These are phyloP conservation scores for Ogataea thermomethanolica DNA, from an alignment of 805 yeast genomes.

Conservation along the genomic window DNA sequence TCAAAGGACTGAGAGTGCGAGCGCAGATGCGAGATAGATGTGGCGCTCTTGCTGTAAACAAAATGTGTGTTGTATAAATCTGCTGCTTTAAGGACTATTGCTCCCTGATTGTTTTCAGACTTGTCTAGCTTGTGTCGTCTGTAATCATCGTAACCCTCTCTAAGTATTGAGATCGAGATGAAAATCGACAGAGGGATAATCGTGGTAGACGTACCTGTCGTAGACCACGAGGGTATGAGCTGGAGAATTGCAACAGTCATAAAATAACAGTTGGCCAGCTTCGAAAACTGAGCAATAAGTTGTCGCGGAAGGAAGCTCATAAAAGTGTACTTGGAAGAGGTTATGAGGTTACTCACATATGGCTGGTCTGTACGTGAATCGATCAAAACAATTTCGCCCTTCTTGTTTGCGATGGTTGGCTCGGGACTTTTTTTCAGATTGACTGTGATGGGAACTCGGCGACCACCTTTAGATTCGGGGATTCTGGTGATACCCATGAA, in stretches of 20 bases:
- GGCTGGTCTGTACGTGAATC: constrained; percentile 70
- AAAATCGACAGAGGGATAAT: constrained; percentile 84
- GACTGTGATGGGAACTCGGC: constrained; percentile 66
- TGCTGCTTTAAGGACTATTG: constrained; percentile 37
- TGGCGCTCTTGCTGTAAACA: constrained; percentile 25
- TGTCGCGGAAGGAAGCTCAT: constrained; percentile 86
- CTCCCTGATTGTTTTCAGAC: constrained; percentile 66
- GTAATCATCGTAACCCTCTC: constrained; percentile 95
- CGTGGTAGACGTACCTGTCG: constrained; percentile 94
- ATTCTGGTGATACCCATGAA: constrained; percentile 44
- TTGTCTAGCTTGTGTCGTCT: constrained; percentile 81
- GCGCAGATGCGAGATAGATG: constrained; percentile 29
- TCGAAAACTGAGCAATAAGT: constrained; percentile 85
- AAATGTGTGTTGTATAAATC: constrained; percentile 10
- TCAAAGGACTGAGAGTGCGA: constrained; percentile 26
- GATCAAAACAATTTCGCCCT: constrained; percentile 36
- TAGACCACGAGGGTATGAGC: constrained; percentile 95
- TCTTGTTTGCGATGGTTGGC: constrained; percentile 30
- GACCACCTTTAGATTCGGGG: constrained; percentile 62
- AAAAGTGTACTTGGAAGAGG: constrained; percentile 82
- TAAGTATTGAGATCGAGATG: constrained; percentile 80
- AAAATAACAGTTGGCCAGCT: constrained; percentile 88
- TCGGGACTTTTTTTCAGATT: constrained; percentile 34
- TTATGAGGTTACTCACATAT: constrained; percentile 64
- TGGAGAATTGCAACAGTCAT: constrained; percentile 87